Base-by-base conservation (phyloP, 2,329 filamentous ascomycete genomes). In the Pseudocercospora macadamiae region DNA sequence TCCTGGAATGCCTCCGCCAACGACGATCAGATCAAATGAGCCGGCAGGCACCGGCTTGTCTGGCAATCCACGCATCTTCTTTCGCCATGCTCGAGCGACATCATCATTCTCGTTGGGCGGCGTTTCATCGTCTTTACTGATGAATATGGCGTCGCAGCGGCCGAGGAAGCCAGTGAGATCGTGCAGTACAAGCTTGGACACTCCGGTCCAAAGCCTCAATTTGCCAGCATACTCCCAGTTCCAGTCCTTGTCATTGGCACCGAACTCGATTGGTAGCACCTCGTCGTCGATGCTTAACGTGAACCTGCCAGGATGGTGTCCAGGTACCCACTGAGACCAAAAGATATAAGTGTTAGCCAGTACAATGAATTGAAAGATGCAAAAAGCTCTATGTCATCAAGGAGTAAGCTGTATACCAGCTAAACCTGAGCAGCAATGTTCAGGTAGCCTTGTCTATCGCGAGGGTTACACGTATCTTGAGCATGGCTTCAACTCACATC, bases 251-350 rank as follows among this genome's bases (percentile, higher is more conserved):
- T 54, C 23, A 6, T 26, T 54, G 4, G 19, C 19, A 12, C 34
- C 51, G 14, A 54, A 42, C 14, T 26, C 23, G 16, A 19, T 44
- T 12, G 21, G 18, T 19, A 42, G n/a, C n/a, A 36, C n/a, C 10
- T 21, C 23, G 2, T 19, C 34, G 14, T 54, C 36, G 51, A 54
- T 28, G 25, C 19, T 26, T 16, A 54, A 19, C 4, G 9, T 26
- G 51, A 54, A 44, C 23, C 36, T 54, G 23, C 51, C 32, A 3
- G 36, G 51, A 30, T 54, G 51, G 21, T 42, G 23, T 25, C 36
- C 18, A 10, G 51, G 36, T 8, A 28, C 34, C 49, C 49, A 37
- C n/a, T n/a, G n/a, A n/a, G n/a, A n/a, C n/a, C n/a, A n/a, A n/a
- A n/a, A n/a, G n/a, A n/a, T n/a, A n/a, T n/a, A n/a, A n/a, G n/a